These are phyloP conservation scores for Pseudogymnoascus sp. DNA, from an alignment of 2,329 filamentous ascomycete species.

Conservation along the genomic window DNA sequence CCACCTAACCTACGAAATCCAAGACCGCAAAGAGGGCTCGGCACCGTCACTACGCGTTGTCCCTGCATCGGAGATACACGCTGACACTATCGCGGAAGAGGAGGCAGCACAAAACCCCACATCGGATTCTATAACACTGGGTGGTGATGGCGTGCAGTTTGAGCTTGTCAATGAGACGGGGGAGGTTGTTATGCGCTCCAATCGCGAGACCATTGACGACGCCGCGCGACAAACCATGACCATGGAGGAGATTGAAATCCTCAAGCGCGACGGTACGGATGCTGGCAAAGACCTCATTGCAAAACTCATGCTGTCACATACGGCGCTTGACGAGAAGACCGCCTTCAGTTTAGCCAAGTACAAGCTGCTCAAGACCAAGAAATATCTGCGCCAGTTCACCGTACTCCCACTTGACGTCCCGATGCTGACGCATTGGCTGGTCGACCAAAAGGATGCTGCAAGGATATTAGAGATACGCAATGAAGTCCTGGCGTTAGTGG, in stretches of 20 bases:
- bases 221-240: conserved; percentile 65
- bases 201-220: conserved; percentile 51
- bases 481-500: conserved; percentile 71
- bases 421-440: conserved; percentile 64
- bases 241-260: conserved; percentile 59
- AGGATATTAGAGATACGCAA: conserved; percentile 81
- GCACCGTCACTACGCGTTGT: conserved; percentile 68
- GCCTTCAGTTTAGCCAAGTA: conserved; percentile 91
- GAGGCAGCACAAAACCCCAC: conserved; percentile 36
- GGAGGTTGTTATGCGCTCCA: conserved; percentile 45
- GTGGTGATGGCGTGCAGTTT: conserved; percentile 36
- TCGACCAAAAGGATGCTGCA: conserved; percentile 69
- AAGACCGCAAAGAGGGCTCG: conserved; percentile 58
- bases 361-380: conserved; percentile 85
- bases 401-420: conserved; percentile 75
- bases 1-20: conserved; percentile 82
- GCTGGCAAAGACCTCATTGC: conserved; percentile 84
- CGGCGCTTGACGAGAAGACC: conserved; percentile 87
- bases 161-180: conserved; percentile 39
- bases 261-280: conserved; percentile 63
- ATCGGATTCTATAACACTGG: conserved; percentile 33
- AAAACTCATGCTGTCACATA: conserved; percentile 85
- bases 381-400: conserved; percentile 83
- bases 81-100: conserved; percentile 57
- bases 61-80: conserved; percentile 71